Evolutionary conservation across 192 early-diverging fungal genomes (phyloP).

Genomic region (Glomus cerebriforme): DNA sequence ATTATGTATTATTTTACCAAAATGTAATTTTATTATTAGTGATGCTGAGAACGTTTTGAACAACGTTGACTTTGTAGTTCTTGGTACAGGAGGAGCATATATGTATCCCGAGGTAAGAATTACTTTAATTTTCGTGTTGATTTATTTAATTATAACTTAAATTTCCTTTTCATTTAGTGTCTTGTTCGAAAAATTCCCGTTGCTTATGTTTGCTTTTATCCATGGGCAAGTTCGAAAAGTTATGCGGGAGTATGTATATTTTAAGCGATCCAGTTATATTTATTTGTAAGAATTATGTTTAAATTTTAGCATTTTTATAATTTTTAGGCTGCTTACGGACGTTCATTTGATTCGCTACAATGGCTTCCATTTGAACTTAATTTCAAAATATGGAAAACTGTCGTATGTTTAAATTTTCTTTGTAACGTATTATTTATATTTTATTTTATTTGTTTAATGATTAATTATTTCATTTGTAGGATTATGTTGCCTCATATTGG

Average conservation of each 20-base stretch:
- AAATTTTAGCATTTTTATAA: not conserved
- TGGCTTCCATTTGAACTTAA: slow-evolving; percentile 9
- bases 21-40: not conserved
- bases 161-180: not conserved
- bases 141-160: not conserved
- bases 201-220: slow-evolving; percentile 10
- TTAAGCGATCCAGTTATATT: not conserved
- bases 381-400: slow-evolving; percentile 16
- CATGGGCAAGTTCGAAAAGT: slow-evolving; percentile 5
- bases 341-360: slow-evolving; percentile 10
- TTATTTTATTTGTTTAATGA: not conserved
- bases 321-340: slow-evolving; percentile 11
- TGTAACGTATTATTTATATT: not conserved
- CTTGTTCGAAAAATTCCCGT: slow-evolving; percentile 1
- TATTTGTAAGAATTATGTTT: not conserved
- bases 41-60: not conserved
- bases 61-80: slow-evolving; percentile 1
- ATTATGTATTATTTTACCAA: not conserved
- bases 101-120: slow-evolving; percentile 15
- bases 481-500: not conserved
- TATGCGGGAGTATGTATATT: slow-evolving; percentile 6
- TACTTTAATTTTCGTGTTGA: not conserved
- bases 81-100: slow-evolving; percentile 2
- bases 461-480: not conserved
- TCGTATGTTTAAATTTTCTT: not conserved